Percentiles rank a stretch among this genome's conserved stretches.
These are phyloP conservation scores for Pseudocercospora eumusae DNA, from an alignment of 2,329 filamentous ascomycete genomes.

Conservation along the genomic window DNA sequence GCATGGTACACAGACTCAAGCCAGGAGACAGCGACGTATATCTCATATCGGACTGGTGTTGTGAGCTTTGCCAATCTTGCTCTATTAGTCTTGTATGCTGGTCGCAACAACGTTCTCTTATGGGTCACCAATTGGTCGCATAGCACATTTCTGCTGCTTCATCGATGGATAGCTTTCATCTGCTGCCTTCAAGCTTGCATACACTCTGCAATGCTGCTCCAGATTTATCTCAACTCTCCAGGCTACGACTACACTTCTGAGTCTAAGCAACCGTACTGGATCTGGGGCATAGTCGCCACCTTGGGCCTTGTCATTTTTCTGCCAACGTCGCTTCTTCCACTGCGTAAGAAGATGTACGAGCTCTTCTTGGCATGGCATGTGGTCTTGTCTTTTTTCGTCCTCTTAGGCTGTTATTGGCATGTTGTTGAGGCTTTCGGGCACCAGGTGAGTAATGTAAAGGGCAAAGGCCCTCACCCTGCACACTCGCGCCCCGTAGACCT, in stretches of 20 bases:
- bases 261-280: constrained; percentile 30
- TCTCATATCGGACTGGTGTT: constrained; percentile 47
- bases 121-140: constrained; percentile 55
- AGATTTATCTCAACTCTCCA: constrained; percentile 37
- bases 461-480: no score
- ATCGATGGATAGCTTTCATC: constrained; percentile 54
- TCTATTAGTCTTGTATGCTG: constrained; percentile 49
- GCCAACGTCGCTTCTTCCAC: constrained; percentile 40
- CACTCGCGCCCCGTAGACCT: no score
- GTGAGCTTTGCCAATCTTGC: constrained; percentile 47
- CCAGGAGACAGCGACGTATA: constrained; percentile 11
- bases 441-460: constrained; percentile 12
- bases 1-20: constrained; percentile 28
- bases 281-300: constrained; percentile 28
- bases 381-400: constrained; percentile 43
- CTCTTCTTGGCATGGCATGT: constrained; percentile 51
- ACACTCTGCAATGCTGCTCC: constrained; percentile 50
- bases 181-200: constrained; percentile 50
- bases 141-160: constrained; percentile 52
- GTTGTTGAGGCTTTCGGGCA: constrained; percentile 42
- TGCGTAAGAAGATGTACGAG: constrained; percentile 48
- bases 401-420: constrained; percentile 51
- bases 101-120: constrained; percentile 53
- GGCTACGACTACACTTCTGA: constrained; percentile 20
- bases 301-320: constrained; percentile 34